Evolutionary conservation across 495 filamentous ascomycete genomes (phyloP), one percentile per base, ranked within the genome.

Genomic region (Lasiosphaeris hirsuta): DNA sequence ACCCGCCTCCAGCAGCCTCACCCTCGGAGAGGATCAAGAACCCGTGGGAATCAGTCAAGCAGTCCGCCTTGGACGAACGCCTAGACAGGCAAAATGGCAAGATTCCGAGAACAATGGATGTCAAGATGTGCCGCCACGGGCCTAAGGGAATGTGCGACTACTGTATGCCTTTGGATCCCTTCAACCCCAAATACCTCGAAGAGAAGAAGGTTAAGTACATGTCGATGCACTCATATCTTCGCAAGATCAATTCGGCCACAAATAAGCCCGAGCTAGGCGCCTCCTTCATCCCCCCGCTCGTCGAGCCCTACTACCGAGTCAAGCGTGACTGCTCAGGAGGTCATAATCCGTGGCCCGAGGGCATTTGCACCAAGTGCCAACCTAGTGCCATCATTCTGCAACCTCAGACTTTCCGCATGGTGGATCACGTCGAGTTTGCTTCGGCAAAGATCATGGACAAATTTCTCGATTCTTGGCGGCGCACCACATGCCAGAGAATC

Each of bases 361-460:
- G 94, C n/a, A 97, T 99, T 60, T 99, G 94, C 75, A 95, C 91
- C 41, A 99, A 97, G 70, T 99, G 94, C 66, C 94, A 99, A 66
- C 94, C 94, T 11, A 96, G 92, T 56, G 94, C 94, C 23, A 99
- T 99, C 69, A 96, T 89, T 42, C 78, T 99, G 17, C 92, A 97
- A 63, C 89, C 90, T 11, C 94, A 99, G 68, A 80, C 89, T 34
- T 99, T 89, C 66, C 89, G 94, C n/a, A 97, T 92, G 90, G 92
- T 99, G 0, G 94, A 99, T 65, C 94, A 99, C 70, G 92, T 99
- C 60, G 95, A 99, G 67, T 97, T 99, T 67, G 82, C 94, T 3
- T 84, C 87, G 1, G 83, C 90, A 1, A 80, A 81, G 36, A 74
- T 97, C 17, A 87, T 99, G 67, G 87, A 99, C 66, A 86, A 84